These are phyloP conservation scores for Aspergillus diversus DNA, from an alignment of 495 filamentous ascomycete genomes.

Conservation along the genomic window DNA sequence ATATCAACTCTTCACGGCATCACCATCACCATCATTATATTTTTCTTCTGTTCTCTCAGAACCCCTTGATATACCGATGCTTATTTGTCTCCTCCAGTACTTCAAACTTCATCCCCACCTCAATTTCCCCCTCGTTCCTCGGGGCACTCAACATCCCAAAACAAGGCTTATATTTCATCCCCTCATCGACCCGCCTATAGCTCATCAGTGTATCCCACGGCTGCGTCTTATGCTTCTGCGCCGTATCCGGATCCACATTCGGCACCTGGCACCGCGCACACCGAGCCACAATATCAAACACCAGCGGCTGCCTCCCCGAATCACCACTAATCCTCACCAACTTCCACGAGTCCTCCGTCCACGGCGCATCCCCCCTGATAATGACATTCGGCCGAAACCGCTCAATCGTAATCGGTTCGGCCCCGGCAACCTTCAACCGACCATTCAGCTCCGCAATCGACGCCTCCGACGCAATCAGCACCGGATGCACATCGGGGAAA, in stretches of 20 bases:
- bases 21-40: too few relatives aligned
- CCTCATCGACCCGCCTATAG: slow-evolving; percentile 75
- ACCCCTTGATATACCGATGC: slow-evolving; percentile 61
- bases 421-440: slow-evolving; percentile 27
- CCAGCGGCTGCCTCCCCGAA: slow-evolving; percentile 21
- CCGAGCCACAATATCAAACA: slow-evolving; percentile 67
- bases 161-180: slow-evolving; percentile 70
- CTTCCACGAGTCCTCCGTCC: slow-evolving; percentile 83
- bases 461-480: slow-evolving; percentile 56
- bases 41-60: slow-evolving; percentile 16
- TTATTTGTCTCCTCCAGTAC: slow-evolving; percentile 57
- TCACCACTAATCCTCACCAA: slow-evolving; percentile 57
- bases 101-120: slow-evolving; percentile 58
- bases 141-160: slow-evolving; percentile 85
- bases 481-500: slow-evolving; percentile 49
- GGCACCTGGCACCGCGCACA: slow-evolving; percentile 83
- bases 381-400: slow-evolving; percentile 89
- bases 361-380: slow-evolving; percentile 62
- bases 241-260: slow-evolving; percentile 78
- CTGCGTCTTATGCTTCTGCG: slow-evolving; percentile 69
- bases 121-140: slow-evolving; percentile 50
- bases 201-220: slow-evolving; percentile 74
- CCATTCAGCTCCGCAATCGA: slow-evolving; percentile 48
- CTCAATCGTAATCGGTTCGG: slow-evolving; percentile 45
- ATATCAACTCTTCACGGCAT: too few relatives aligned